Evolutionary conservation across 2,329 filamentous ascomycete species (phyloP), one percentile per base, ranked within the genome.

Genomic region (Xylaria sp.): DNA sequence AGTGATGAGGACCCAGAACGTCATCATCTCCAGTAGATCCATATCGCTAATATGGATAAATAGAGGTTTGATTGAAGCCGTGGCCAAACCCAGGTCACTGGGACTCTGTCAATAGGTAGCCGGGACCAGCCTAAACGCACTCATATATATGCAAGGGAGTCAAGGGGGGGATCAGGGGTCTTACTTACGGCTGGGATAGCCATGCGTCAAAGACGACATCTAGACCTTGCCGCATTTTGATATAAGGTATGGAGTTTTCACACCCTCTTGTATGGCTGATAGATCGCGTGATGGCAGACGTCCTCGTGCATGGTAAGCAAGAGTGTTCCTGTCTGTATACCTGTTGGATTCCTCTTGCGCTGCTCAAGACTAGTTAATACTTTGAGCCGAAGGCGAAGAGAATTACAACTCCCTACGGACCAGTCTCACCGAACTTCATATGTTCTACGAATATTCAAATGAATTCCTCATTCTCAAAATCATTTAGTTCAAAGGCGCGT

Each of bases 231-330:
- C 27, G 29, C 65, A 64, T 65, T 47, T 25, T 59, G 22, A 39
- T 22, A 13, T 57, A 13, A 27, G 22, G 36, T 39, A 42, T 27
- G 13, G n/a, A 29, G 58, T 15, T 56, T n/a, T 45, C 61, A 65
- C 44, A 64, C 56, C 61, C 55, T 50, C 51, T 51, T 13, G 13
- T 25, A 22, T 47, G 17, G 2, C 25, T 15, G 7, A 47, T 36
- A 53, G 38, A 56, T 39, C 55, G 36, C 38, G 55, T 67, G 65
- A 67, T 39, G n/a, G n/a, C 36, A 6, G 33, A 36, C 13, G 15
- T 29, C 39, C 36, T 45, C 50, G 36, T 61, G 51, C 61, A 67
- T 64, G 3, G 45, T 66, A 60, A 63, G 64, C 64, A 20, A 33
- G 39, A 29, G 39, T 17, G 39, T 59, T 59, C 13, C 47, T 47